Base-by-base conservation (phyloP, 1,139 yeast species). In the Pichia sp. region DNA sequence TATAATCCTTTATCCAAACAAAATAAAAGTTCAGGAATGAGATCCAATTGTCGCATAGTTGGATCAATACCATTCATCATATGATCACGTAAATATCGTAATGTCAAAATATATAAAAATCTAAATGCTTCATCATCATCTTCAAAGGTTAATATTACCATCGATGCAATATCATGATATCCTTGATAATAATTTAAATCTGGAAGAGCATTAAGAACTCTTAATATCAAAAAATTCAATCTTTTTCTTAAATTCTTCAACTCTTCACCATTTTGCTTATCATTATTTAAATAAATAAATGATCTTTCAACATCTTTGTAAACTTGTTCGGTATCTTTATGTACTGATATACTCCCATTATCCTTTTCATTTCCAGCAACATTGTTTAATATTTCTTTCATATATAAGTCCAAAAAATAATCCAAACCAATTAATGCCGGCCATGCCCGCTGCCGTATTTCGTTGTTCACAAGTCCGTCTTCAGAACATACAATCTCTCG, bases 151-250 rank as follows among this genome's bases (percentile, higher is more conserved):
- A 80, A 54, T 18, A 83, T 63, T n/a, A 85, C 65, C 9, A 84
- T 70, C 38, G 85, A 74, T 2, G 88, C 89, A 28, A 89, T 68
- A 56, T 91, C 97, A 62, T 91, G 97, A 57, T 74, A 87, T 0
- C 98, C 98, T 62, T 91, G 98, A 58, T 87, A 91, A 60, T 91
- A 91, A 45, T 76, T 68, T 34, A 89, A 65, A 9, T 61, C 54
- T 0, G 89, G 89, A 52, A 81, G 68, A 25, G 69, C 69, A 25
- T 87, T 61, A 20, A 91, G 65, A 2, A 87, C 66, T 21, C 69
- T 65, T 11, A 73, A 61, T 8, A 88, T 74, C 24, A 84, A 53
- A 13, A 61, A 62, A 10, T 63, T 61, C 29, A 86, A 64, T 20
- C 70, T 55, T 6, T 57, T 58, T 50, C 76, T 72, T 43, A 69